Evolutionary conservation across 306 rosid species (phyloP).

Genomic region (Geum urbanum): DNA sequence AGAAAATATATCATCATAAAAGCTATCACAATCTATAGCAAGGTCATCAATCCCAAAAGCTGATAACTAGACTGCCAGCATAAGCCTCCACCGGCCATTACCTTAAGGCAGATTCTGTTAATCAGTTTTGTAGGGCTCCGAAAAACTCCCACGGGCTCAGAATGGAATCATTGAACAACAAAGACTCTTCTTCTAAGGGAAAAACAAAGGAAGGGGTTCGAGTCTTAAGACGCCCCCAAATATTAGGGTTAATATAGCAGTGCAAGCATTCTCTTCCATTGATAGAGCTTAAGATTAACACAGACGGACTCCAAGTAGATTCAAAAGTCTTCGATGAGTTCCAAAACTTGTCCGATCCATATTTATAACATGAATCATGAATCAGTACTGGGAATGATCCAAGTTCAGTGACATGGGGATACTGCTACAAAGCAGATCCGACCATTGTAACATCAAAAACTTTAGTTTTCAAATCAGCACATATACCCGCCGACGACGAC

Average conservation of each 20-base stretch:
- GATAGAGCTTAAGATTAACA: constrained; percentile 14
- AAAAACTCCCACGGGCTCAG: constrained; percentile 18
- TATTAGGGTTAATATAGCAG: not conserved
- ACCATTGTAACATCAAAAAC: constrained; percentile 15
- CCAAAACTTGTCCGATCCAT: constrained; percentile 17
- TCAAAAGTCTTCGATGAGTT: constrained; percentile 18
- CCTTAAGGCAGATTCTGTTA: constrained; percentile 26
- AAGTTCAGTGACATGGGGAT: constrained; percentile 11
- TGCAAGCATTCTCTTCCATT: constrained; percentile 12
- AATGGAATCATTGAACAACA: constrained; percentile 20
- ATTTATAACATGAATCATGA: constrained; percentile 3
- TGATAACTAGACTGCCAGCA: constrained; percentile 33
- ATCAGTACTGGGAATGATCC: constrained; percentile 8
- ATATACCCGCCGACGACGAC: not conserved
- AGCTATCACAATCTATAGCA: constrained; percentile 4
- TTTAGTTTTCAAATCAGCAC: constrained; percentile 10
- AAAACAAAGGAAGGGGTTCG: constrained; percentile 2
- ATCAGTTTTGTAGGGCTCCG: constrained; percentile 26
- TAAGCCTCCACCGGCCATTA: constrained; percentile 33
- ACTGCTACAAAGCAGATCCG: constrained; percentile 21
- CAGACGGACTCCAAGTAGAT: constrained; percentile 7
- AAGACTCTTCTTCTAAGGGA: constrained; percentile 12
- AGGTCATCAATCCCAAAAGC: constrained; percentile 14
- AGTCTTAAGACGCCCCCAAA: constrained; percentile 6
- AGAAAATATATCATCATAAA: not conserved